A percentile compares a stretch with the other conserved stretches of the same genome.
phyloP scores from a whole-genome alignment of 1,284 basidiomycete species.

The Rhodotorula sp. region DNA sequence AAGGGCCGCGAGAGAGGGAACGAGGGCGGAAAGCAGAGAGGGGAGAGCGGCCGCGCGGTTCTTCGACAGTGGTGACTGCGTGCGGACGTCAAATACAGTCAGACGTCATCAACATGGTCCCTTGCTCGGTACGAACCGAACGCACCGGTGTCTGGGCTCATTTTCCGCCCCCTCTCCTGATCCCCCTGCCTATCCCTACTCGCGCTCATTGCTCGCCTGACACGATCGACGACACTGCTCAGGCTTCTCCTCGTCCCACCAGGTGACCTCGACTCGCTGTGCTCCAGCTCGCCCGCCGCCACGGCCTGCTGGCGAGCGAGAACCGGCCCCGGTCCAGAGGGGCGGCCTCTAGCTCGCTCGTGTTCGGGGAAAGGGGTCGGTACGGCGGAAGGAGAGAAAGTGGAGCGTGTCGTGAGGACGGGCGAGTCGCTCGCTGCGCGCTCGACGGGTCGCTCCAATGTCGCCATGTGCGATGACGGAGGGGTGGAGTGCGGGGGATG shows the following conservation, averaged over 20 bases:
- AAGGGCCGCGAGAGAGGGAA: conserved; percentile 14
- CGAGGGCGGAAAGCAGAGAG: conserved; percentile 21
- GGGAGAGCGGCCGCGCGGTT: conserved; percentile 24
- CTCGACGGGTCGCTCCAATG: conserved; percentile 14
- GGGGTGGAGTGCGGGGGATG: not conserved
- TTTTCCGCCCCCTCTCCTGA: conserved; percentile 5
- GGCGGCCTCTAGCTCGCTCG: not conserved
- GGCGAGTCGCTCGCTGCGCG: too few species aligned
- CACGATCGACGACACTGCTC: conserved; percentile 16
- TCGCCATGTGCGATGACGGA: conserved; percentile 16
- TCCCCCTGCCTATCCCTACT: conserved; percentile 12
- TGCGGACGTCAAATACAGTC: not conserved
- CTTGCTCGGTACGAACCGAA: not conserved
- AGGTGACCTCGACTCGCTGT: conserved; percentile 8
- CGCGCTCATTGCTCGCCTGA: conserved; percentile 24
- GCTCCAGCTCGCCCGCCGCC: not conserved
- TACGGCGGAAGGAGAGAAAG: conserved; percentile 4
- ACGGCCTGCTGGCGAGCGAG: not conserved
- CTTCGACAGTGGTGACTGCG: not conserved
- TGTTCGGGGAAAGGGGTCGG: conserved; percentile 19
- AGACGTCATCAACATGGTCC: too few species aligned
- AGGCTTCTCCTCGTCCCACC: conserved; percentile 22
- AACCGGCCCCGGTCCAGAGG: not conserved
- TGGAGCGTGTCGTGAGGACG: not conserved
- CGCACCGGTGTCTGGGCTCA: not conserved